Evolutionary conservation across 148 eudicot genomes (phyloP), one percentile per base, ranked within the genome.

Genomic region (Linanthus parryae): DNA sequence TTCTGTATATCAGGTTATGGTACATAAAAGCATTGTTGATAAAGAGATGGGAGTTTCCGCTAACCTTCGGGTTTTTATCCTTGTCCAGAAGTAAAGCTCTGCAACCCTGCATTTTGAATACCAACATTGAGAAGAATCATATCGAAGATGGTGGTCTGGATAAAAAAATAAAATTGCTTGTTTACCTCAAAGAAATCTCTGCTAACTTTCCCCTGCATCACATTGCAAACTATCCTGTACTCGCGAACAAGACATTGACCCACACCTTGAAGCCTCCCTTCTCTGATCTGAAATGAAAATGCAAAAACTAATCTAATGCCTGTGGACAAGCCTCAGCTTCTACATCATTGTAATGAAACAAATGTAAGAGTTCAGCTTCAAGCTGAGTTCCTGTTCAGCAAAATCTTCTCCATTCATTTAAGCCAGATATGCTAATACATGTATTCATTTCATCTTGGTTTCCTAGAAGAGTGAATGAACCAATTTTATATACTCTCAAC

Each of bases 261-360:
- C 38, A 91, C 70, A 48, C 89, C 98, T 65, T 86, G 89, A 49
- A 79, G 87, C 73, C 98, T 79, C 18, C 98, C 98, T 81, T 83
- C 86, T 71, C 95, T 76, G 52, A 91, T 83, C 98, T 91, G 82
- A 28, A 62, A 25, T 42, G n/a, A 46, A 59, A 23, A 52, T 4
- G 18, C 44, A 39, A 38, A 47, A 31, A 31, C 35, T 5, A 5
- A 31, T 31, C 11, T 5, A 5, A 31, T 31, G 11, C 35, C 35
- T 31, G 5, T 31, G 35, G 35, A 31, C 7, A 31, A 5, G 11
- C 11, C 35, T 31, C 35, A n/a, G n/a, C n/a, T n/a, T n/a, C n/a
- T n/a, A n/a, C n/a, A n/a, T n/a, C n/a, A n/a, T n/a, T n/a, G n/a
- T n/a, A n/a, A n/a, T n/a, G n/a, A n/a, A n/a, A n/a, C n/a, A n/a